Evolutionary conservation across 352 stramenopile species (phyloP), one percentile per base, ranked within the genome.

Genomic region (Pythium scleroteichum): DNA sequence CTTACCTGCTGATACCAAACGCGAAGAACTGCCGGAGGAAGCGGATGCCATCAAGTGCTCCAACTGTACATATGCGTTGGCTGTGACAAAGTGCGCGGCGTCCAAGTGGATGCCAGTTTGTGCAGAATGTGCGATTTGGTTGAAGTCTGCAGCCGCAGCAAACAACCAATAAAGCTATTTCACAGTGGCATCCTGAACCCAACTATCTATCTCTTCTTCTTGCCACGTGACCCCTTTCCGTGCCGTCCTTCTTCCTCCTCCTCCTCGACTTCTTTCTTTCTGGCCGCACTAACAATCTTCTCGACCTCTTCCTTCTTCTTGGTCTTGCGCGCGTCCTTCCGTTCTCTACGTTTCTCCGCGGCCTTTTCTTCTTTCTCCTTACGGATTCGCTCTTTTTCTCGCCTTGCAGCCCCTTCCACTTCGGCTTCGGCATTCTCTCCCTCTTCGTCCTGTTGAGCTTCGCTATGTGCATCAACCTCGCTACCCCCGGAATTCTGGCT

Each of bases 21-120:
- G 39, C 32, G 58, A 38, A 58, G 39, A 61, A 39, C 33, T 50
- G 59, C n/a, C 74, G 71, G 68, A 66, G 13, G 73, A 79, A 20
- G 40, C 61, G 17, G 71, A 71, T 33, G 66, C 79, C 17, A 90
- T 92, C 64, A 75, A 73, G 40, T 94, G 85, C 59, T 89, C 71
- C 17, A 78, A 82, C 49, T 94, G 85, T 57, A 73, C 50, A 4
- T 73, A 62, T 0, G 53, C 68, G 13, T 68, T 76, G 10, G 85
- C 85, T 23, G 79, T 78, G 60, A 89, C 81, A 6, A 94, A 94
- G 47, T 94, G 85, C 57, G 62, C 82, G 23, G 85, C 85, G 5
- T 92, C 85, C 22, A 94, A 94, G 62, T 92, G 82, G 85, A 92
- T 94, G 85, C 85, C 82, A 19, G 82, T 94, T 26, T 94, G 85